These are phyloP conservation scores for Gnomoniopsis smithogilvyi DNA, from an alignment of 2,329 filamentous ascomycete genomes.

Conservation along the genomic window DNA sequence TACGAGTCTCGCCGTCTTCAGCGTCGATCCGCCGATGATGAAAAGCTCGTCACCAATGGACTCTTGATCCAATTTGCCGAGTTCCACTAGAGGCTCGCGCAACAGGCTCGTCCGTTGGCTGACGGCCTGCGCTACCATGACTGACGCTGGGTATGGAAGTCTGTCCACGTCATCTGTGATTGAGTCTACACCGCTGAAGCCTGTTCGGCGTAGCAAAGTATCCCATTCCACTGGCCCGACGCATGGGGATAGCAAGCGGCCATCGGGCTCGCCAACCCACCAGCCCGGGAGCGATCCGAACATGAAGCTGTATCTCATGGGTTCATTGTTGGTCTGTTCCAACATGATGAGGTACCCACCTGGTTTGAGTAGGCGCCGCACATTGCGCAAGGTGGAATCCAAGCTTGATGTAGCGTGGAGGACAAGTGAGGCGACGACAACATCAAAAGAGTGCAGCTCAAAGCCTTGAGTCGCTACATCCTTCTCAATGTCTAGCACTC, in stretches of 20 bases:
- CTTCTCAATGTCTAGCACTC: constrained; percentile 23
- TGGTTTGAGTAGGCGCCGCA: constrained; percentile 35
- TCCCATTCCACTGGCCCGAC: not conserved
- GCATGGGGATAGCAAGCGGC: constrained; percentile 1
- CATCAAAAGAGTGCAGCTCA: constrained; percentile 28
- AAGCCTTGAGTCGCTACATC: constrained; percentile 30
- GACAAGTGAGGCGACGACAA: constrained; percentile 34
- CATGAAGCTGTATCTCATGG: constrained; percentile 16
- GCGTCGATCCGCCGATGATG: too few species aligned
- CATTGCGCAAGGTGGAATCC: constrained; percentile 26
- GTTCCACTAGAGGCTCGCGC: not conserved
- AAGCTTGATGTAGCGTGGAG: constrained; percentile 34
- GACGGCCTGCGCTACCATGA: constrained; percentile 7
- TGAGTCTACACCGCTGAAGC: constrained; percentile 4
- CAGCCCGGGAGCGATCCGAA: constrained; percentile 28
- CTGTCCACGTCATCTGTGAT: not conserved
- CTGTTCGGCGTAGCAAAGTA: not conserved
- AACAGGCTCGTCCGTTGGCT: not conserved
- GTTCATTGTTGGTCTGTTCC: constrained; percentile 29
- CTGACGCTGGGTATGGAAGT: not conserved
- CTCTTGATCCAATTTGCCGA: too few species aligned
- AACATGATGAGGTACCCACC: constrained; percentile 42
- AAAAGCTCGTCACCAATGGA: too few species aligned
- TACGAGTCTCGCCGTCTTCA: too few species aligned
- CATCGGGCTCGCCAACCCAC: constrained; percentile 19